Conservation (phyloP, 805 yeast genomes). For the Monosporozyma servazzii region DNA sequence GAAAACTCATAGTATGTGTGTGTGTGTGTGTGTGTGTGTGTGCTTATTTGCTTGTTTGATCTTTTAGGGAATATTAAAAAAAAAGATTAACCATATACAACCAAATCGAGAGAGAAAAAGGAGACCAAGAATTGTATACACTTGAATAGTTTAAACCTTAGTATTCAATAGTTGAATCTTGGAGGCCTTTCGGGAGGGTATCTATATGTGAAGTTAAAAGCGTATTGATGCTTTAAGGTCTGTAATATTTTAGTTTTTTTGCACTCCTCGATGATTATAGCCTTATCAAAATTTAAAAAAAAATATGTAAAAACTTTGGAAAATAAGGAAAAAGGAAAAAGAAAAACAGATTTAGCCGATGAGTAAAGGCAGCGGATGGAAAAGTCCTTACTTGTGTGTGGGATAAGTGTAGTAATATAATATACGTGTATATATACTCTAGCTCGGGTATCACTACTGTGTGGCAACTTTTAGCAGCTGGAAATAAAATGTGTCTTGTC, state of each 20-base stretch:
- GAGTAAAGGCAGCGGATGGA: neutral
- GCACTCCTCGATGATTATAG: no score
- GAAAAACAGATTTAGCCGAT: neutral
- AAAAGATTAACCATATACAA: neutral
- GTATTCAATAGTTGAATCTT: no score
- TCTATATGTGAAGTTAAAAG: neutral
- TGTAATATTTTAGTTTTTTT: no score
- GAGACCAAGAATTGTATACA: no score
- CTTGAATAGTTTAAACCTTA: no score
- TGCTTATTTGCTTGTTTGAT: neutral
- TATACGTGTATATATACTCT: no score
- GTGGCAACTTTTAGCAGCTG: no score
- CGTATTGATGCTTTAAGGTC: neutral
- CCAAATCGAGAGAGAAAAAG: no score
- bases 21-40: neutral
- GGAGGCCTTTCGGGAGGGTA: no score
- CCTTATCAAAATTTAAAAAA: no score
- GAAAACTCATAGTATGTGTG: neutral
- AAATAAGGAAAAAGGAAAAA: neutral
- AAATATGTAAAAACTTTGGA: neutral
- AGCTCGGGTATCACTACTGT: no score
- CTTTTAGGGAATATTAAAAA: constrained; percentile 1
- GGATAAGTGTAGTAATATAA: neutral
- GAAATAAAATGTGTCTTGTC: no score
- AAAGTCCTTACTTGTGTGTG: neutral